Evolutionary conservation across 495 filamentous ascomycete genomes (phyloP).

Genomic region (Aspergillus ostianus): DNA sequence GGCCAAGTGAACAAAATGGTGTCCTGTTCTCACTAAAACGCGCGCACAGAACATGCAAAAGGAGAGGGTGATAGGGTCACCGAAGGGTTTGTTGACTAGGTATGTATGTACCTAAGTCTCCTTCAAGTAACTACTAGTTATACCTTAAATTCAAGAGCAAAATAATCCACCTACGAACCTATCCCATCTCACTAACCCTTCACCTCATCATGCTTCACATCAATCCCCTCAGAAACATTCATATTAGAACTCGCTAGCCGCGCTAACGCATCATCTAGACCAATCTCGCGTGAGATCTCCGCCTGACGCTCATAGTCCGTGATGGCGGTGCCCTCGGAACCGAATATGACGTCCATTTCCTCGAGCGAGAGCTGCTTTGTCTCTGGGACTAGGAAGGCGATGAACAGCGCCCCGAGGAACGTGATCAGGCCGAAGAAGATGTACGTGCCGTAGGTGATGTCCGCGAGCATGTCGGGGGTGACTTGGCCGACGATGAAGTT

Average conservation of each 20-base stretch:
- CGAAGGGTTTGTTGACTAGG: too few species aligned
- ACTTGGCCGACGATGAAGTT: slow-evolving; percentile 69
- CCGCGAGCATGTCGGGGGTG: slow-evolving; percentile 67
- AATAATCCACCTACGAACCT: too few species aligned
- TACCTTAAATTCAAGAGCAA: too few species aligned
- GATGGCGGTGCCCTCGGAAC: slow-evolving; percentile 59
- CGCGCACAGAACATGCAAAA: too few species aligned
- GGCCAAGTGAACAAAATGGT: too few species aligned
- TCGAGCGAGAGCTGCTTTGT: slow-evolving; percentile 49
- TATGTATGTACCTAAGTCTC: too few species aligned
- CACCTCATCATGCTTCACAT: slow-evolving; percentile 2
- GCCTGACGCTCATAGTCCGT: slow-evolving; percentile 66
- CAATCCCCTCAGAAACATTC: neutral
- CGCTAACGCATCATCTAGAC: slow-evolving; percentile 41
- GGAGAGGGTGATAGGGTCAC: too few species aligned
- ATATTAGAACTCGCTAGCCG: neutral
- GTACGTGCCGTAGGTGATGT: slow-evolving; percentile 68
- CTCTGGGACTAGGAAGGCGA: slow-evolving; percentile 55
- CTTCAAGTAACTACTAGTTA: too few species aligned
- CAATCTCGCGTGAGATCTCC: slow-evolving; percentile 67
- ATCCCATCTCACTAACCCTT: neutral
- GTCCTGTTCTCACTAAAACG: too few species aligned
- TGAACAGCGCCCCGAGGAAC: slow-evolving; percentile 55
- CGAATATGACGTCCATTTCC: slow-evolving; percentile 67
- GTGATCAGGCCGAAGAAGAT: slow-evolving; percentile 69